Percentiles rank a stretch among this genome's conserved stretches.
These are phyloP conservation scores for Pezicula carpinea DNA, from an alignment of 2,329 filamentous ascomycete species.

Conservation along the genomic window DNA sequence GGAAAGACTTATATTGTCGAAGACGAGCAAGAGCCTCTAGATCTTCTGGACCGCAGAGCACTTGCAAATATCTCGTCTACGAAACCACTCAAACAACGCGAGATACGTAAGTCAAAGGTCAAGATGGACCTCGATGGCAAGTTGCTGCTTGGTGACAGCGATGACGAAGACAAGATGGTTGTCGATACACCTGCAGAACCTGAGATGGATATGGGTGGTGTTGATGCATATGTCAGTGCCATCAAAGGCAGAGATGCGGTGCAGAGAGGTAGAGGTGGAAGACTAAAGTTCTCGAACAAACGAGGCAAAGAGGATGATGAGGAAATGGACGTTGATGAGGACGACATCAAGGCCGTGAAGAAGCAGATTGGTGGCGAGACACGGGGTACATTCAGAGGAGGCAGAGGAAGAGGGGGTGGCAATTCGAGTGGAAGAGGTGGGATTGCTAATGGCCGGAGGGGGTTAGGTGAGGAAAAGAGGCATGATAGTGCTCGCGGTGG, in stretches of 20 bases:
- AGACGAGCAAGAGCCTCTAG: conserved; percentile 89
- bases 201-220: conserved; percentile 45
- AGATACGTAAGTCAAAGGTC: conserved; percentile 47
- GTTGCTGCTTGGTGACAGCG: conserved; percentile 63
- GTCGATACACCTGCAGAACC: conserved; percentile 50
- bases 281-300: conserved; percentile 68
- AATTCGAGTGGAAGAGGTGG: conserved; percentile 43
- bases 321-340: conserved; percentile 44
- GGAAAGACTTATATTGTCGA: conserved; percentile 84
- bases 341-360: conserved; percentile 46
- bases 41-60: conserved; percentile 83
- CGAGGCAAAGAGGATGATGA: conserved; percentile 51
- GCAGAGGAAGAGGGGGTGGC: conserved; percentile 28
- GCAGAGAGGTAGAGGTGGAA: conserved; percentile 59
- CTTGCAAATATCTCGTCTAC: conserved; percentile 92
- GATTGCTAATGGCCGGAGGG: conserved; percentile 41
- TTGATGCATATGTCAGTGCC: conserved; percentile 66
- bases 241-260: conserved; percentile 64
- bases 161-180: conserved; percentile 52
- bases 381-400: conserved; percentile 26
- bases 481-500: conserved; percentile 15
- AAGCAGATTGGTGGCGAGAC: conserved; percentile 33
- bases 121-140: conserved; percentile 75
- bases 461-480: conserved; percentile 38
- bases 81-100: conserved; percentile 65